These are phyloP conservation scores for Wickerhamomyces canadensis DNA, from an alignment of 805 yeast genomes.

Conservation along the genomic window DNA sequence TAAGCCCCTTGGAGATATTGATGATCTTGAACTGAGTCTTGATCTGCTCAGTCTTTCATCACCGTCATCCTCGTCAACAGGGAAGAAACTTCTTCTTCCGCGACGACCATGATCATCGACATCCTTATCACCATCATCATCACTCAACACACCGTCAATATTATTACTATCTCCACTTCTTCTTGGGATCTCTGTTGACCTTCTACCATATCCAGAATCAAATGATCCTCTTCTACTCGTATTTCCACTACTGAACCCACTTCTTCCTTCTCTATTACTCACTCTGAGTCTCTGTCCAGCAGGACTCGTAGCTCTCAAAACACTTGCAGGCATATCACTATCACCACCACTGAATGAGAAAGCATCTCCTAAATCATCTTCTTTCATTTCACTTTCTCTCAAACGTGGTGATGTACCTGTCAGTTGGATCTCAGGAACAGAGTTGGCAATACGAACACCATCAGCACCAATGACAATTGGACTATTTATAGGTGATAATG, in stretches of 20 bases:
- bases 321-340: slow-evolving; percentile 28
- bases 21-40: slow-evolving; percentile 13
- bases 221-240: slow-evolving; percentile 15
- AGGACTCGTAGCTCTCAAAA: slow-evolving; percentile 28
- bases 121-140: slow-evolving; percentile 3
- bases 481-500: slow-evolving; percentile 5
- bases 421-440: neutral
- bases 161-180: slow-evolving; percentile 8
- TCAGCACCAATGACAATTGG: neutral
- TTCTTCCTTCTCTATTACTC: neutral
- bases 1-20: slow-evolving; percentile 8
- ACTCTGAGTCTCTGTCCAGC: slow-evolving; percentile 19
- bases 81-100: too few relatives aligned
- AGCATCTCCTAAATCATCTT: slow-evolving; percentile 22
- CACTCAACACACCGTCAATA: slow-evolving; percentile 6
- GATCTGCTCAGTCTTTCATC: slow-evolving; percentile 5
- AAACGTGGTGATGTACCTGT: neutral
- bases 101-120: neutral
- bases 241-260: slow-evolving; percentile 10
- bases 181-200: neutral
- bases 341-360: slow-evolving; percentile 29
- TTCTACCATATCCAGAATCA: slow-evolving; percentile 2
- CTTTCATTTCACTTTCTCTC: neutral
- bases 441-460: neutral
- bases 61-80: slow-evolving; percentile 1